phyloP scores from a whole-genome alignment of 164 flowering plant species.

The Dillenia turbinata region DNA sequence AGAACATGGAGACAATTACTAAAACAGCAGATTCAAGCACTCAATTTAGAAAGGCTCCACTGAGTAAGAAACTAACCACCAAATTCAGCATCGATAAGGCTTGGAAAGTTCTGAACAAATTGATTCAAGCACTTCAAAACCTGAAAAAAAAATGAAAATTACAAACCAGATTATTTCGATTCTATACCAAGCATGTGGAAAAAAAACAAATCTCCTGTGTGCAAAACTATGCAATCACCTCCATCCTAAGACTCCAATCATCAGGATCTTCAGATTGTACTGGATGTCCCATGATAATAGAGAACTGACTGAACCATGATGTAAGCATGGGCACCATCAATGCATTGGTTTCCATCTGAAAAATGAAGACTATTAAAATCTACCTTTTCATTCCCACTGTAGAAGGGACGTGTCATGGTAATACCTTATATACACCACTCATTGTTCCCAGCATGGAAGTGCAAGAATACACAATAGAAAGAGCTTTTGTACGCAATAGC shows the following conservation, averaged over 20 bases:
- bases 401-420: background rate
- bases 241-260: slow-evolving; percentile 92
- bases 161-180: no score
- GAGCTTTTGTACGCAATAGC: slow-evolving; percentile 62
- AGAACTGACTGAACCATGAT: slow-evolving; percentile 76
- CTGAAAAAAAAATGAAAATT: slow-evolving; percentile 28
- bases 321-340: slow-evolving; percentile 64
- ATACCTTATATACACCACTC: slow-evolving; percentile 86
- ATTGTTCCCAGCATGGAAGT: slow-evolving; percentile 70
- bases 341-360: slow-evolving; percentile 66
- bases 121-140: slow-evolving; percentile 93
- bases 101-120: slow-evolving; percentile 79
- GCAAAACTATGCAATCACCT: slow-evolving; percentile 41
- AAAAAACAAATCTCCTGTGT: background rate
- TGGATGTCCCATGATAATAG: slow-evolving; percentile 54
- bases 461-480: slow-evolving; percentile 74
- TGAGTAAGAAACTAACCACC: slow-evolving; percentile 30
- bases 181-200: no score
- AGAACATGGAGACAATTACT: slow-evolving; percentile 4
- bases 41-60: no score
- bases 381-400: background rate
- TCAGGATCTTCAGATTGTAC: slow-evolving; percentile 81
- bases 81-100: slow-evolving; percentile 55
- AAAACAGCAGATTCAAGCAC: background rate
- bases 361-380: slow-evolving; percentile 1